Base-by-base conservation (phyloP, 2,329 filamentous ascomycete species). In the Microcera coccophila region DNA sequence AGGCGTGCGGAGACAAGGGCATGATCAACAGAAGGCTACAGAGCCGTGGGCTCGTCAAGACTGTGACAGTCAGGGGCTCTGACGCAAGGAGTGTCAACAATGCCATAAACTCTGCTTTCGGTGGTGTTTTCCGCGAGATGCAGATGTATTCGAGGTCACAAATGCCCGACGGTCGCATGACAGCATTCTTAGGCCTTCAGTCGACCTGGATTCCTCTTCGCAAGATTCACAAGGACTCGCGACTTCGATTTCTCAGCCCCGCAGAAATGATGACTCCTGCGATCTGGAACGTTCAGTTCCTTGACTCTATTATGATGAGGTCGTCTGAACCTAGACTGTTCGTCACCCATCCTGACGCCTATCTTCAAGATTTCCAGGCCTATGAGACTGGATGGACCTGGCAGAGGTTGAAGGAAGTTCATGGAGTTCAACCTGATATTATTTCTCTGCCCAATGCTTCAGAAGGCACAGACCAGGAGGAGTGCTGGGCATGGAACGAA, bases 141-240 rank as follows among this genome's bases (percentile, higher is more conserved):
- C 58, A 61, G 36, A 58, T 67, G 14, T 49, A 49, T n/a, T 50
- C 64, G 9, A 59, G 62, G 5, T 52, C 58, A 1, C 54, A 57
- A 15, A 49, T 57, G 3, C 45, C 52, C 5, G 56, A 61, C 24
- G 55, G 54, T 7, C 55, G 58, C 4, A 58, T 68, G 10, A 54
- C 65, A 4, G 69, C 69, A 31, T 81, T 75, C 39, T 67, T 82
- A 16, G 86, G 82, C 5, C 70, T 90, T 15, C 74, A 77, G 41
- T 81, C 84, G 33, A 65, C 78, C 0, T 88, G 85, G 76, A 75
- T 90, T n/a, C 87, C 87, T 4, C 69, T 91, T 15, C 79, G 86
- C 38, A 90, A 90, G 61, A 69, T 88, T 3, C 79, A 86, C 59
- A 88, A 85, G 57, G 84, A 88, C 44, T 82, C 83, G 0, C 77